Conservation (phyloP, 2,329 filamentous ascomycete species). For the Thelonectria rubi region DNA sequence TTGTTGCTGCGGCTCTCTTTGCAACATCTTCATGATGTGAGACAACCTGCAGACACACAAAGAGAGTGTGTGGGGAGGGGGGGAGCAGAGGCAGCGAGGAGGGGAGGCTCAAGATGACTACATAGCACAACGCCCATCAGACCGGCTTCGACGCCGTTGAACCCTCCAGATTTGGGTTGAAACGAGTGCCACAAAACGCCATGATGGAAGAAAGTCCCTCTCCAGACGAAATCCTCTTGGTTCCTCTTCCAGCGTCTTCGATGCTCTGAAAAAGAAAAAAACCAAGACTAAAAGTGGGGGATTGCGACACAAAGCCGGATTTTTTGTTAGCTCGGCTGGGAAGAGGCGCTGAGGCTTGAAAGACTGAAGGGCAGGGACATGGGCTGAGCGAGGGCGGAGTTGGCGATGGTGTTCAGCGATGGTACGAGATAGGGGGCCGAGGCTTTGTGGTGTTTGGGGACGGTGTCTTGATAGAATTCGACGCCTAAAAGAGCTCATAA, state of each 20-base stretch:
- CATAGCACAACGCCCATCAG: neutral
- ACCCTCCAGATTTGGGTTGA: neutral
- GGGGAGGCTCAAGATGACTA: neutral
- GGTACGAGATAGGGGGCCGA: constrained; percentile 12
- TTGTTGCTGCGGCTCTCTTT: neutral
- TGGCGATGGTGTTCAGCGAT: constrained; percentile 18
- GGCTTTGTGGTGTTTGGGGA: neutral
- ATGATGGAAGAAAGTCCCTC: neutral
- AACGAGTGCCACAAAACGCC: neutral
- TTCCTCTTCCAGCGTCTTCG: constrained; percentile 16
- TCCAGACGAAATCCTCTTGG: neutral
- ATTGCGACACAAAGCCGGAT: constrained; percentile 38
- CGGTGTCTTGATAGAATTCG: neutral
- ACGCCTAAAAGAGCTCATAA: neutral
- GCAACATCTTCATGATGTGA: neutral
- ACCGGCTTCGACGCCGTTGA: neutral
- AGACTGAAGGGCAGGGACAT: constrained; percentile 15
- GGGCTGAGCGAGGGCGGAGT: constrained; percentile 4
- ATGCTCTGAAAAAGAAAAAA: constrained; percentile 32
- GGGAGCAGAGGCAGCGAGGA: neutral
- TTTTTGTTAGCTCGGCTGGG: constrained; percentile 14
- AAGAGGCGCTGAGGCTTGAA: constrained; percentile 19
- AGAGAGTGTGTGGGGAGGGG: too few species aligned
- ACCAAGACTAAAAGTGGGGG: constrained; percentile 38
- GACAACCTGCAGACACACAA: neutral